Evolutionary conservation across 1,284 basidiomycete species (phyloP).

Genomic region (Ustanciosporium gigantosporum): DNA sequence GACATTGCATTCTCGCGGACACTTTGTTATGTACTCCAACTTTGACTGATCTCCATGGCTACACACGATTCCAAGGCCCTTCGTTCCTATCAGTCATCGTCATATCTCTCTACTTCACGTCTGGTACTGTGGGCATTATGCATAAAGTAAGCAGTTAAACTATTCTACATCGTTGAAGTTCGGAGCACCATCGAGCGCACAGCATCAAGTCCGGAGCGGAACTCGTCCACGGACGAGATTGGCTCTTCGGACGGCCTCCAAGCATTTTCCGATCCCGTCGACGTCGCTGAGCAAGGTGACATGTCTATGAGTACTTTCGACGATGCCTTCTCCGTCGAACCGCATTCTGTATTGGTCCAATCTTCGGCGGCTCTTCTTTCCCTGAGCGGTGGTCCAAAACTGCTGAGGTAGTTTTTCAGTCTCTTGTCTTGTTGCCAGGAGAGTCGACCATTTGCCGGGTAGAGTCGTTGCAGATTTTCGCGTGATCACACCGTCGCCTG

Average conservation of each 20-base stretch:
- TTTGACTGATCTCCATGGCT: too few species aligned
- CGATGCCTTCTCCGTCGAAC: slow-evolving; percentile 37
- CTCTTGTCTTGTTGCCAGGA: slow-evolving; percentile 28
- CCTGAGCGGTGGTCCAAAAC: background rate
- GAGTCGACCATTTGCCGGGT: slow-evolving; percentile 36
- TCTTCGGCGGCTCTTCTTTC: slow-evolving; percentile 3
- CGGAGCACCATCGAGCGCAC: too few species aligned
- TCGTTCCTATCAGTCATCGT: too few species aligned
- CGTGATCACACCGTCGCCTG: slow-evolving; percentile 59
- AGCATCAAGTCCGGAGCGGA: too few species aligned
- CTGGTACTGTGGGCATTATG: too few species aligned
- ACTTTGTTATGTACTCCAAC: too few species aligned
- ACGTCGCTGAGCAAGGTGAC: slow-evolving; percentile 53
- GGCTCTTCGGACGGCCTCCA: slow-evolving; percentile 22
- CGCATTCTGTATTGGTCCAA: slow-evolving; percentile 14
- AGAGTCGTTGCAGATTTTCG: slow-evolving; percentile 46
- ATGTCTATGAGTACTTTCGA: slow-evolving; percentile 50
- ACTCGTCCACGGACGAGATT: slow-evolving; percentile 12
- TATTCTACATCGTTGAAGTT: too few species aligned
- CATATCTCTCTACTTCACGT: too few species aligned
- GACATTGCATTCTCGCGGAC: too few species aligned
- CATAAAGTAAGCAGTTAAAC: too few species aligned
- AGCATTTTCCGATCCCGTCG: slow-evolving; percentile 22
- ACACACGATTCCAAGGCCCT: too few species aligned
- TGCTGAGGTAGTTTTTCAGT: slow-evolving; percentile 4